Evolutionary conservation across 768 basidiomycete genomes (phyloP).

Genomic region (Mycena rosella): DNA sequence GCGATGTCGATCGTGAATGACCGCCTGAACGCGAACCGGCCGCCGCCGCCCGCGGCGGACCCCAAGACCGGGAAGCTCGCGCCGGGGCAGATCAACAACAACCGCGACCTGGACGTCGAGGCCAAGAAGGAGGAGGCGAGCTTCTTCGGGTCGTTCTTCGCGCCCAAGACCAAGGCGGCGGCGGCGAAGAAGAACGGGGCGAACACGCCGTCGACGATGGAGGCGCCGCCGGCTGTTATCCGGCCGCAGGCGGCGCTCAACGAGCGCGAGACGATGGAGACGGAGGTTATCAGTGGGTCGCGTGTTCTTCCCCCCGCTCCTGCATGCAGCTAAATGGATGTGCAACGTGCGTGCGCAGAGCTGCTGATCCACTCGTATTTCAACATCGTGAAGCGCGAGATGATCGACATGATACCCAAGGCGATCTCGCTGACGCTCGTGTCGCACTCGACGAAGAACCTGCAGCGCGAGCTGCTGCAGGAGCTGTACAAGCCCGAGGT

Average conservation of each 20-base stretch:
- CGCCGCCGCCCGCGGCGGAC: constrained; percentile 69
- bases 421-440: constrained; percentile 94
- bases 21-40: constrained; percentile 85
- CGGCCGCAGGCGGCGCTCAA: constrained; percentile 91
- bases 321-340: no score
- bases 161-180: constrained; percentile 70
- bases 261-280: constrained; percentile 98
- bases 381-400: constrained; percentile 98
- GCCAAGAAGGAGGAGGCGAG: constrained; percentile 88
- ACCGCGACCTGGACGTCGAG: constrained; percentile 94
- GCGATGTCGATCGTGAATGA: constrained; percentile 92
- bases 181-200: constrained; percentile 70
- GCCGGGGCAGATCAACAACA: constrained; percentile 84
- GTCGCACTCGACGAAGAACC: constrained; percentile 91
- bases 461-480: constrained; percentile 94
- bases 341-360: constrained; percentile 61
- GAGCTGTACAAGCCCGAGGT: constrained; percentile 98
- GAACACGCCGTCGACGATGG: constrained; percentile 52
- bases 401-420: constrained; percentile 99
- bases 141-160: constrained; percentile 97
- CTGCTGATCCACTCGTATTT: constrained; percentile 97
- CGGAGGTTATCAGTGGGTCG: constrained; percentile 96
- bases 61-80: constrained; percentile 76
- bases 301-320: constrained; percentile 4
- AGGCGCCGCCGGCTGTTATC: constrained; percentile 87